Evolutionary conservation across 2,329 filamentous ascomycete genomes (phyloP).

Genomic region (Chaetomium globosum): DNA sequence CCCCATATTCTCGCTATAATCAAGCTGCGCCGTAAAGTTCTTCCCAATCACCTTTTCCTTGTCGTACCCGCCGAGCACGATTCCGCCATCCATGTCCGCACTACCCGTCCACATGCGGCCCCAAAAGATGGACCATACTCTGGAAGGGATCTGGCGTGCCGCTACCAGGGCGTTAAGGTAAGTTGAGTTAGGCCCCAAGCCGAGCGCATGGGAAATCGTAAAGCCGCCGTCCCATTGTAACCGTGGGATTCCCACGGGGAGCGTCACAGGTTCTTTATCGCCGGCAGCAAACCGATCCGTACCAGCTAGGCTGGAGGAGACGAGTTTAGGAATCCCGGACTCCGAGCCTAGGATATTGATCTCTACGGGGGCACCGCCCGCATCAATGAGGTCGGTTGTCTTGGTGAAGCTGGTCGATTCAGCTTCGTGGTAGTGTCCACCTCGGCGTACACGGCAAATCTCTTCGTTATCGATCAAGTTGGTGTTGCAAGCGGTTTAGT

Average conservation of each 20-base stretch:
- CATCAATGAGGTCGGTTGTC: slow-evolving; percentile 21
- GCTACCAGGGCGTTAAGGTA: slow-evolving; percentile 37
- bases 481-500: slow-evolving; percentile 37
- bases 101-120: slow-evolving; percentile 40
- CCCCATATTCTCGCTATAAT: slow-evolving; percentile 35
- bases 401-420: slow-evolving; percentile 28
- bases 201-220: slow-evolving; percentile 38
- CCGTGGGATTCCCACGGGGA: slow-evolving; percentile 38
- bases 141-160: slow-evolving; percentile 35
- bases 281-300: slow-evolving; percentile 31
- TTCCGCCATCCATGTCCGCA: slow-evolving; percentile 38
- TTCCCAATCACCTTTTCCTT: slow-evolving; percentile 38
- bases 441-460: slow-evolving; percentile 39
- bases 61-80: slow-evolving; percentile 44
- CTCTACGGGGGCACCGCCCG: slow-evolving; percentile 31
- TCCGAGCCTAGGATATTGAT: slow-evolving; percentile 21
- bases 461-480: slow-evolving; percentile 34
- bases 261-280: slow-evolving; percentile 15
- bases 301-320: slow-evolving; percentile 34
- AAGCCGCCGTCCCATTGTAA: slow-evolving; percentile 39
- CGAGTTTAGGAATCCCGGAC: slow-evolving; percentile 34
- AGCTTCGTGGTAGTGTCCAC: slow-evolving; percentile 32
- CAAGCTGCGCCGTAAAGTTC: slow-evolving; percentile 39
- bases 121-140: slow-evolving; percentile 46
- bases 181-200: slow-evolving; percentile 41